Base-by-base conservation (phyloP, 202 grass and related monocot species). In the Carex arenaria region DNA sequence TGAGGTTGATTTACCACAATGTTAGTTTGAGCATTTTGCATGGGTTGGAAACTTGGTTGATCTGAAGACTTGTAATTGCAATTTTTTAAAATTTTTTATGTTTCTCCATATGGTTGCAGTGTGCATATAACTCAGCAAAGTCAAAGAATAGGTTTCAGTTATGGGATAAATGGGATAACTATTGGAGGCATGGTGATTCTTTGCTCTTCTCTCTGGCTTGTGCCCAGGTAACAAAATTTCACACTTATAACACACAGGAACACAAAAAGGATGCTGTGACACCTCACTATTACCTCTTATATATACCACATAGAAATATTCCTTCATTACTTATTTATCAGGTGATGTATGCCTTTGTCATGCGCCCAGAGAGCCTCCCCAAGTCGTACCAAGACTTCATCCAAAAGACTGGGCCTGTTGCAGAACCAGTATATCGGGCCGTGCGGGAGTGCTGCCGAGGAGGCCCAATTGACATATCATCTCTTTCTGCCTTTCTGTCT, bases 261-360 rank as follows among this genome's bases (percentile, higher is more conserved):
- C 38, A 66, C 4, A 18, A 66, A 10, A 61, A 78, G 8, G 31
- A 78, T 59, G 74, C 32, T 2, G 20, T 5, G 18, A 4, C n/a
- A 45, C 31, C 34, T 11, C 0, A 61, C 18, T 66, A 28, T 47
- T 81, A 42, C 19, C 10, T 59, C 56, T 79, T 43, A 84, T 59
- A 34, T 62, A 47, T 71, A 57, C 70, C 45, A 63, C 36, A 13
- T 10, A 38, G 69, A 30, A 82, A 13, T 85, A 69, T 76, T 85
- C 34, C 80, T 85, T 28, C 83, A 12, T 66, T 32, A 18, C 68
- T 92, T 22, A 67, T 12, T 83, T 92, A 90, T 40, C 87, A 99
- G 96, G 91, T 99, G 76, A 99, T 99, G 96, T 99, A 99, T 88
- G 84, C 91, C 77, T 99, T 99, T 84, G 91, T 99, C 56, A 99